Conservation (phyloP, 2,329 filamentous ascomycete species). For the Aureobasidium vineae region DNA sequence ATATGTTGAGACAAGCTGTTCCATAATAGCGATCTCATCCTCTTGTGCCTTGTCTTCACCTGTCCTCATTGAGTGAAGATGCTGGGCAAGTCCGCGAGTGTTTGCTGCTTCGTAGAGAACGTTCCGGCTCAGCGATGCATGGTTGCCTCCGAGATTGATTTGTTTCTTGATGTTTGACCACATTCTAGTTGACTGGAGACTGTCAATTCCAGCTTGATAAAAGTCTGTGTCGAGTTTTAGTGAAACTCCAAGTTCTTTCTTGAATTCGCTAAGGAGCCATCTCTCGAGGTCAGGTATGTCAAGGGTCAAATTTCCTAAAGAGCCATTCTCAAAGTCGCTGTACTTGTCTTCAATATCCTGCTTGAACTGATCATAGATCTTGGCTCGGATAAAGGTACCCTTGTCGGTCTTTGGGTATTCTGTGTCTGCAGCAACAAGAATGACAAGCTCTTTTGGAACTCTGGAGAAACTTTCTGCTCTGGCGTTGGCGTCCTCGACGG, state of each 20-base stretch:
- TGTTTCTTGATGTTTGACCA: slow-evolving; percentile 53
- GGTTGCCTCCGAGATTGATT: slow-evolving; percentile 49
- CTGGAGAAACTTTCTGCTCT: slow-evolving; percentile 53
- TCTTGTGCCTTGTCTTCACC: slow-evolving; percentile 39
- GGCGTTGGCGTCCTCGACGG: slow-evolving; percentile 53
- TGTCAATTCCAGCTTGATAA: slow-evolving; percentile 59
- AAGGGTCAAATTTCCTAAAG: slow-evolving; percentile 31
- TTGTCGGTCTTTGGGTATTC: slow-evolving; percentile 57
- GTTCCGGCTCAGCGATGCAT: slow-evolving; percentile 50
- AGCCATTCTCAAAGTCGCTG: slow-evolving; percentile 32
- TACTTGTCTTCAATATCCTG: slow-evolving; percentile 51
- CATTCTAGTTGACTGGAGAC: slow-evolving; percentile 57
- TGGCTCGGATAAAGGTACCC: slow-evolving; percentile 55
- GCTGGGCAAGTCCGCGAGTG: slow-evolving; percentile 46
- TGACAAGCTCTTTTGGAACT: slow-evolving; percentile 55
- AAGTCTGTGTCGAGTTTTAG: slow-evolving; percentile 50
- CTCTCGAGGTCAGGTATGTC: slow-evolving; percentile 38
- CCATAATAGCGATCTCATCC: slow-evolving; percentile 47
- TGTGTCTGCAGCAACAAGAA: slow-evolving; percentile 48
- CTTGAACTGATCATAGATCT: slow-evolving; percentile 52
- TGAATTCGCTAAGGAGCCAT: slow-evolving; percentile 38
- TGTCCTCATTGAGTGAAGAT: slow-evolving; percentile 47
- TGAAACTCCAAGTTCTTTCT: slow-evolving; percentile 32
- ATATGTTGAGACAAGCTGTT: slow-evolving; percentile 48
- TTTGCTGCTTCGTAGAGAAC: slow-evolving; percentile 60